Conservation (phyloP, 805 yeast species). For the Myxozyma neglecta region DNA sequence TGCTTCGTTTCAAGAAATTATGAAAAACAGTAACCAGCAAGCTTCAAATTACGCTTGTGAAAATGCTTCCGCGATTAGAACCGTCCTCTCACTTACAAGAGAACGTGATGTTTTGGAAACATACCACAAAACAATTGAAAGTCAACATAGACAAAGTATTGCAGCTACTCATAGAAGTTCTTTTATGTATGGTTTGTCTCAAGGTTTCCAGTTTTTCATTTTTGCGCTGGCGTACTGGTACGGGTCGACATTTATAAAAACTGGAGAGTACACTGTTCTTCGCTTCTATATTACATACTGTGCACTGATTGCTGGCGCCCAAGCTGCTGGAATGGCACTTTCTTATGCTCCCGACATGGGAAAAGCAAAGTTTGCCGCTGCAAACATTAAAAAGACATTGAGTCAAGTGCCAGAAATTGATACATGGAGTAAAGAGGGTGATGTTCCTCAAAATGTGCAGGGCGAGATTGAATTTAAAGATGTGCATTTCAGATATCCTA, state of each 20-base stretch:
- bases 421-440: constrained; percentile 34
- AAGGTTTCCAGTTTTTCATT: constrained; percentile 45
- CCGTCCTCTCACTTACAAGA: constrained; percentile 42
- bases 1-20: constrained; percentile 36
- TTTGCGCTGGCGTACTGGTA: constrained; percentile 47
- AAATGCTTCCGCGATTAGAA: constrained; percentile 44
- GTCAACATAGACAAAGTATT: constrained; percentile 12
- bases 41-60: constrained; percentile 42
- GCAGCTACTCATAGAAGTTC: constrained; percentile 29
- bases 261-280: constrained; percentile 36
- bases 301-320: constrained; percentile 45
- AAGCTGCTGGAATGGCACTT: constrained; percentile 45
- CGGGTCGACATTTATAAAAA: constrained; percentile 42
- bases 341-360: constrained; percentile 48
- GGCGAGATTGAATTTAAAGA: constrained; percentile 58
- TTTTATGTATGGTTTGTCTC: constrained; percentile 41
- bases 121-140: constrained; percentile 33
- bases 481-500: constrained; percentile 39
- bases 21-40: constrained; percentile 13
- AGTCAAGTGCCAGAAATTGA: constrained; percentile 42
- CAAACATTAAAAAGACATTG: constrained; percentile 39
- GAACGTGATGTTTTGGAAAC: constrained; percentile 42
- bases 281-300: constrained; percentile 45
- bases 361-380: constrained; percentile 44
- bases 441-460: constrained; percentile 33